Base-by-base conservation (phyloP, 2,329 filamentous ascomycete species). In the Salinomyces thailandicus region DNA sequence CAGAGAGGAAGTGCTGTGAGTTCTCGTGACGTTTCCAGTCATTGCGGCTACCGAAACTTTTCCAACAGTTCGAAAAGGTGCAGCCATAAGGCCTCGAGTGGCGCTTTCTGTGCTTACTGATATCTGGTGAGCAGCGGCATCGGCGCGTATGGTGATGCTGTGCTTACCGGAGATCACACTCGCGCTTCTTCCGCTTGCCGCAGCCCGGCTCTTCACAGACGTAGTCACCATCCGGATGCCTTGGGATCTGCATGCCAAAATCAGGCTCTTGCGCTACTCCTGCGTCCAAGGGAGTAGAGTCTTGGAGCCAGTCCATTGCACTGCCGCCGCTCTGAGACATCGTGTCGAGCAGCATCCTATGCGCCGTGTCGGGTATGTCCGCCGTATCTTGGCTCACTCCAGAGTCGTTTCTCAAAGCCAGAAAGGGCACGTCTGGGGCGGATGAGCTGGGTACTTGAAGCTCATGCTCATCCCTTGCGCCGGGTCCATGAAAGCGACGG, bases 1-100 rank as follows among this genome's bases (percentile, higher is more conserved):
- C 79, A 5, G 73, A 58, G 40, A 81, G 74, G 42, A 73, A 76
- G 55, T 94, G 86, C 51, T 89, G 81, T 12, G 73, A 77, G 46
- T 77, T 81, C 53, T 95, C 89, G 52, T 95, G 87, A 1, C 87
- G 76, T 55, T 93, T 93, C 87, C 77, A 95, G 59, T 95, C 87
- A 41, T 85, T 87, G 55, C 94, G 93, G 58, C 82, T 87, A n/a
- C 87, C 87, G 48, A 94, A 94, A 0, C 56, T 67, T 52, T 85
- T 86, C 33, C 62, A 58, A 52, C 87, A 94, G 18, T 63, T 60
- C 6, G 67, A 60, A 45, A 78, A 82, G 0, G 85, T 93, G 58
- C 87, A 95, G 9, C 77, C 78, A 44, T 89, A 94, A 0, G 85
- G 87, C 46, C 77, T 78, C 5, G 74, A 70, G 56, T 95, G 87